phyloP scores from a whole-genome alignment of 441 rosid genomes.

The Dalechampia spathulata region DNA sequence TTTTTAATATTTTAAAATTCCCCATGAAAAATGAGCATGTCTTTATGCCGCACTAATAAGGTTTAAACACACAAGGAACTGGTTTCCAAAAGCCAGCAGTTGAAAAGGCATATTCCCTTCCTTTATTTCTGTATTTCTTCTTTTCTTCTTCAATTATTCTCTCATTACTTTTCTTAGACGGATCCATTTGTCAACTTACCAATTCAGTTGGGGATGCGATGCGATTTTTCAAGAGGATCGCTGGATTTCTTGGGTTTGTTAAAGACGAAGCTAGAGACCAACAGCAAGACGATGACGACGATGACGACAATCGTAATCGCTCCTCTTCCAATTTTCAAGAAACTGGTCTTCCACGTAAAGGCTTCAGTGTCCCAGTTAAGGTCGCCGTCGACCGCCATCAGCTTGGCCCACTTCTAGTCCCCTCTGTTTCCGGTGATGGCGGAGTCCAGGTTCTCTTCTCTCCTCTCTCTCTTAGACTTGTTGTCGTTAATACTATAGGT shows the following conservation, averaged over 20 bases:
- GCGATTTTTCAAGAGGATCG: constrained; percentile 72
- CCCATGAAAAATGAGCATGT: too few species aligned
- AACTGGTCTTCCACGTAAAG: constrained; percentile 60
- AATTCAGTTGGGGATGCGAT: constrained; percentile 22
- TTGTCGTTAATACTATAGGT: background rate
- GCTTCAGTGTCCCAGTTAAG: constrained; percentile 73
- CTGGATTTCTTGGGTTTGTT: constrained; percentile 65
- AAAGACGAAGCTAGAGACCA: constrained; percentile 45
- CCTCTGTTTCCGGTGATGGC: constrained; percentile 54
- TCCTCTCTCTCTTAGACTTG: background rate
- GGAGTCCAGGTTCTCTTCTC: constrained; percentile 60
- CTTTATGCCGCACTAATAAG: too few species aligned
- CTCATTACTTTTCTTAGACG: too few species aligned
- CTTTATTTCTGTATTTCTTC: too few species aligned
- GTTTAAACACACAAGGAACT: too few species aligned
- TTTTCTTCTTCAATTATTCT: too few species aligned
- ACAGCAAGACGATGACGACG: constrained; percentile 25
- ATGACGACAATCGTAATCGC: constrained; percentile 10
- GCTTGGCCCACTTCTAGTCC: constrained; percentile 46
- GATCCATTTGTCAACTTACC: too few species aligned
- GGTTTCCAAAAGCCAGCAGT: too few species aligned
- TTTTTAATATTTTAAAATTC: too few species aligned
- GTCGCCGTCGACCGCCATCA: constrained; percentile 56
- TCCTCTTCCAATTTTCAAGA: constrained; percentile 31
- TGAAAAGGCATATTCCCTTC: too few species aligned